Evolutionary conservation across 1,284 basidiomycete species (phyloP), one percentile per base, ranked within the genome.

Genomic region (Coniferiporia weirii): DNA sequence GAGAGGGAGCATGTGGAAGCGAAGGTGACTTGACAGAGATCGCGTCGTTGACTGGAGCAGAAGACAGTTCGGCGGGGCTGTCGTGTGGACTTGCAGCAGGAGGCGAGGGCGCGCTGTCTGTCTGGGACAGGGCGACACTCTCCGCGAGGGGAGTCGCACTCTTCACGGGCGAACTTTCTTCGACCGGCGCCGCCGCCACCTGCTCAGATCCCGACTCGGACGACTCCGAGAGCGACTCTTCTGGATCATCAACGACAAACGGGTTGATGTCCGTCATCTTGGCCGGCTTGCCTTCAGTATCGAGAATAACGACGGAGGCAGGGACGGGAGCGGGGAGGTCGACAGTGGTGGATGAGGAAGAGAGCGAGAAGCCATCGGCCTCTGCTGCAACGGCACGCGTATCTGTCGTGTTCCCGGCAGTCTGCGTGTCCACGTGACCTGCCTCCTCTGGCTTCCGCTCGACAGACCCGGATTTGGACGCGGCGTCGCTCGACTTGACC

Each of bases 21-120:
- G 38, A 40, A 7, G 8, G 2, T 3, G 38, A 3, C 8, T 40
- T 40, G 38, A 12, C 38, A 40, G 38, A 2, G 38, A 6, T 46
- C 44, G 17, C 73, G 56, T 71, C 75, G 64, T 79, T 80, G 65
- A 80, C 69, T 66, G 15, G 68, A 65, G 57, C 44, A 35, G 46
- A 5, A 9, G 17, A n/a, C 15, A 13, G 38, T 34, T 22, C 38
- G 44, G 20, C 3, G 13, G 40, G 13, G 8, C 45, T 48, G 46
- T 56, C 54, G 4, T 52, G 32, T 4, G 45, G 47, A 34, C 15
- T 17, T 10, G 46, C 43, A 12, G 56, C 48, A 13, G 57, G 43
- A 54, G 45, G 47, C 32, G 35, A 35, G 2, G 53, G 1, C 8
- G 32, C 35, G 27, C 34, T 49, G 54, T 56, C 51, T n/a, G 47